Conservation (phyloP, 768 basidiomycete species). For the Tephrocybe sp. region DNA sequence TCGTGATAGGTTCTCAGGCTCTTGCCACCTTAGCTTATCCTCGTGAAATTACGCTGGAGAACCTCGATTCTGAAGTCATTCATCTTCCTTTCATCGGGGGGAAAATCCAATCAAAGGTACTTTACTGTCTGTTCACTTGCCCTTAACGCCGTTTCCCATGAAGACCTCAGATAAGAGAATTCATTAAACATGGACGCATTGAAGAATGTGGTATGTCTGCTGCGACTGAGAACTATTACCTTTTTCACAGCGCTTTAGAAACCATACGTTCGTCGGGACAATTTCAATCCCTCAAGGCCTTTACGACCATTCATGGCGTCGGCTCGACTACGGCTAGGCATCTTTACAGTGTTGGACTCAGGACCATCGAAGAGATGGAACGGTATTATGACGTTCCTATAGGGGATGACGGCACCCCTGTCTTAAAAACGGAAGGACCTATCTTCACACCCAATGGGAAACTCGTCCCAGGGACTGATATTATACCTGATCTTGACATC, state of each 20-base stretch:
- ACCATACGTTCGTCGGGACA: constrained; percentile 45
- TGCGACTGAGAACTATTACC: constrained; percentile 1
- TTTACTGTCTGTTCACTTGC: neutral
- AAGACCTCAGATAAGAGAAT: constrained; percentile 58
- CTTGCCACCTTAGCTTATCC: constrained; percentile 45
- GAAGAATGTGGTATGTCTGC: constrained; percentile 51
- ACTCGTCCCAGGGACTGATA: constrained; percentile 12
- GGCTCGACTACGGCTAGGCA: constrained; percentile 67
- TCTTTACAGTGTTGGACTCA: constrained; percentile 62
- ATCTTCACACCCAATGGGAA: constrained; percentile 34
- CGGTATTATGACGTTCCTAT: constrained; percentile 53
- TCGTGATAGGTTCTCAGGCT: neutral
- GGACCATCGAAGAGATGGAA: constrained; percentile 68
- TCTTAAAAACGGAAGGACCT: constrained; percentile 11
- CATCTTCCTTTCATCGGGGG: constrained; percentile 48
- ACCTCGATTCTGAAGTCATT: constrained; percentile 33
- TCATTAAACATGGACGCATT: constrained; percentile 49
- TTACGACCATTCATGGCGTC: constrained; percentile 69
- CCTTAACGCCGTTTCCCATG: neutral
- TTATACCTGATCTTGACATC: constrained; percentile 38
- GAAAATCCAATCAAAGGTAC: constrained; percentile 50
- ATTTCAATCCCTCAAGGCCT: constrained; percentile 53
- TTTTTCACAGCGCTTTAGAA: constrained; percentile 30
- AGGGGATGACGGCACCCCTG: constrained; percentile 6
- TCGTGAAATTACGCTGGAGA: constrained; percentile 32